These are phyloP conservation scores for Cryptococcus depauperatus DNA, from an alignment of 1,284 basidiomycete genomes.

Conservation along the genomic window DNA sequence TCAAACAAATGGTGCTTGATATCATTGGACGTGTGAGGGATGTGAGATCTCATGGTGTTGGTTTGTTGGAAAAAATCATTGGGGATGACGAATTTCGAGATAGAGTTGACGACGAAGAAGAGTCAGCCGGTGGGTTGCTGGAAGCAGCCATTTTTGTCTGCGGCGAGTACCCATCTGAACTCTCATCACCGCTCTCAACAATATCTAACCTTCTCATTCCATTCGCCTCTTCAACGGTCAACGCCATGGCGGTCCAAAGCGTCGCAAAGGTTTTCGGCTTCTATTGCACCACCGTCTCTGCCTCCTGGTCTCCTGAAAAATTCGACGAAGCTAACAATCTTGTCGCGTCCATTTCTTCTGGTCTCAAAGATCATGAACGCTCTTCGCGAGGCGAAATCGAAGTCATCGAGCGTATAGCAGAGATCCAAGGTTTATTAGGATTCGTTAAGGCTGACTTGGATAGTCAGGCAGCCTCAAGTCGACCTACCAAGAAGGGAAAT, in stretches of 20 bases:
- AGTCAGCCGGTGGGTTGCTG: conserved; percentile 66
- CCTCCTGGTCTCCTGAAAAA: conserved; percentile 55
- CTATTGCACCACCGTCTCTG: conserved; percentile 67
- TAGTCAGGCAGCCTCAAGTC: too few species aligned
- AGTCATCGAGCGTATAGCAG: conserved; percentile 85
- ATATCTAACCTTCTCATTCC: conserved; percentile 54
- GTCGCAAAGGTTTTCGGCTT: conserved; percentile 77
- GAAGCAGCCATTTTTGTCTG: conserved; percentile 93
- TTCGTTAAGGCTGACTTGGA: conserved; percentile 75
- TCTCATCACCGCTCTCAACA: conserved; percentile 31
- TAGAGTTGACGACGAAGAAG: conserved; percentile 47
- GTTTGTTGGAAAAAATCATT: conserved; percentile 68
- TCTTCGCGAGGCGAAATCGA: conserved; percentile 60
- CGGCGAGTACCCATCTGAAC: conserved; percentile 61
- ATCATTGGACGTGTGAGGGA: conserved; percentile 72
- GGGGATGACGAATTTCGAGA: conserved; percentile 64
- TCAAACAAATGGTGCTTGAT: conserved; percentile 78
- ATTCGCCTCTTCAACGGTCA: conserved; percentile 54
- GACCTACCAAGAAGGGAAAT: too few species aligned
- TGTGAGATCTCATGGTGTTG: conserved; percentile 68
- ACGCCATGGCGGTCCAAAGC: conserved; percentile 72
- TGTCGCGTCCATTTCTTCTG: conserved; percentile 55
- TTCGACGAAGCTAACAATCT: conserved; percentile 52
- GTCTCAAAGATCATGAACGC: conserved; percentile 51
- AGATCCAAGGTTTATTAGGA: conserved; percentile 66